These are phyloP conservation scores for Wickerhamiella kurtzmanii DNA, from an alignment of 805 yeast genomes.

Conservation along the genomic window DNA sequence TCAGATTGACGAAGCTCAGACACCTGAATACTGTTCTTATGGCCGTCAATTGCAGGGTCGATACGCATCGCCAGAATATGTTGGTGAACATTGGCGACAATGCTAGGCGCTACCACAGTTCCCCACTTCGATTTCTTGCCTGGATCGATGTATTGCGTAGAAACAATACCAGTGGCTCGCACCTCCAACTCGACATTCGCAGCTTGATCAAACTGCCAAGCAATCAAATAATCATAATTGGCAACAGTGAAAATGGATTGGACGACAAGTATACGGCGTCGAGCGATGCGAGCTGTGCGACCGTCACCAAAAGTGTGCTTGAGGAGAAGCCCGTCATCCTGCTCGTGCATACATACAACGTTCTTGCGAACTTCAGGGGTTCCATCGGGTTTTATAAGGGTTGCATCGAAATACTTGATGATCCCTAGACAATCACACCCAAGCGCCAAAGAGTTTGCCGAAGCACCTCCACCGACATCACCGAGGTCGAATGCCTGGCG, in stretches of 20 bases:
- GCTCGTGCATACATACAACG: constrained; percentile 72
- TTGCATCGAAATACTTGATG: constrained; percentile 56
- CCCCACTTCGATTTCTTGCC: constrained; percentile 54
- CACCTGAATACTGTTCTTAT: constrained; percentile 55
- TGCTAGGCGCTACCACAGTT: constrained; percentile 64
- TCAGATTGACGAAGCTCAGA: constrained; percentile 58
- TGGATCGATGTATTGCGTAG: constrained; percentile 72
- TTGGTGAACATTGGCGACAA: constrained; percentile 73
- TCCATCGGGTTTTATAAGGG: constrained; percentile 44
- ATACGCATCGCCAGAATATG: constrained; percentile 67
- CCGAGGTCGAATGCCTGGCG: constrained; percentile 78
- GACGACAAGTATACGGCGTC: constrained; percentile 65
- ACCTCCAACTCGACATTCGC: constrained; percentile 66
- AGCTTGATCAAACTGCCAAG: constrained; percentile 59
- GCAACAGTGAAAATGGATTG: constrained; percentile 77
- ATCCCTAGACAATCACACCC: constrained; percentile 79
- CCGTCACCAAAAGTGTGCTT: constrained; percentile 65
- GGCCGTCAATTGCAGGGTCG: constrained; percentile 73
- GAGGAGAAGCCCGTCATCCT: constrained; percentile 63
- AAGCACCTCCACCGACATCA: constrained; percentile 68
- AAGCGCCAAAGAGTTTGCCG: constrained; percentile 50
- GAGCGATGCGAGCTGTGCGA: constrained; percentile 62
- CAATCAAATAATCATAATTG: constrained; percentile 65
- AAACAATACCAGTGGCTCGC: constrained; percentile 73
- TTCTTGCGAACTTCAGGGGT: constrained; percentile 48